phyloP scores from a whole-genome alignment of 2,329 filamentous ascomycete species.

The Ascochyta viciae-villosae region DNA sequence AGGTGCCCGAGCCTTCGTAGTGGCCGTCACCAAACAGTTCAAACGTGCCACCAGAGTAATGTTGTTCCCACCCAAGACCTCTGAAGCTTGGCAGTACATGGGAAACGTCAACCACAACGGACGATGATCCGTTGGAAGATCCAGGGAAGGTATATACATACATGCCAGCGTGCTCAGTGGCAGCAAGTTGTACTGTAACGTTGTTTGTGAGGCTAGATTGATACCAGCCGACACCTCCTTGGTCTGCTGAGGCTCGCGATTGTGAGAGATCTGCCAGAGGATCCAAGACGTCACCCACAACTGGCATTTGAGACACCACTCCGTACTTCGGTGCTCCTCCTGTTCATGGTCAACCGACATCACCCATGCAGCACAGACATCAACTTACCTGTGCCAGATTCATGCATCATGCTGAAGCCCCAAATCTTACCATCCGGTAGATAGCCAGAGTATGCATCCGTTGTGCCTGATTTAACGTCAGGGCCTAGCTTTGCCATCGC shows the following conservation, averaged over 20 bases:
- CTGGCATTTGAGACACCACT: constrained; percentile 47
- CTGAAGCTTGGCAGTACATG: constrained; percentile 68
- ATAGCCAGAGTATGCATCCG: constrained; percentile 48
- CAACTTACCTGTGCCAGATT: constrained; percentile 34
- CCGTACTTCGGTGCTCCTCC: constrained; percentile 48
- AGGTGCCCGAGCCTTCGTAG: constrained; percentile 68
- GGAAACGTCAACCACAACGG: constrained; percentile 69
- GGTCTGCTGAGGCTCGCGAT: constrained; percentile 58
- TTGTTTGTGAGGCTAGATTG: constrained; percentile 61
- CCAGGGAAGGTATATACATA: constrained; percentile 66
- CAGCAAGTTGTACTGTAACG: constrained; percentile 65
- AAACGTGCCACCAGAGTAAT: constrained; percentile 67
- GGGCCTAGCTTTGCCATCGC: constrained; percentile 48
- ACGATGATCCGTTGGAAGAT: constrained; percentile 32
- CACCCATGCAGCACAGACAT: not conserved
- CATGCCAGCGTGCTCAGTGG: constrained; percentile 63
- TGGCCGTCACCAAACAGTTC: constrained; percentile 58
- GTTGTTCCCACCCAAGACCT: constrained; percentile 66
- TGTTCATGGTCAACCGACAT: not conserved
- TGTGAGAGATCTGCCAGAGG: constrained; percentile 65
- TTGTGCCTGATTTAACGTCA: constrained; percentile 38
- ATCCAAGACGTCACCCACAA: constrained; percentile 48
- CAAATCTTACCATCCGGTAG: constrained; percentile 40
- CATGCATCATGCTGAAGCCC: constrained; percentile 48
- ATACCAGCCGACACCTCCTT: constrained; percentile 68